These are phyloP conservation scores for Ophiosphaerella narmari DNA, from an alignment of 2,329 filamentous ascomycete species.

Conservation along the genomic window DNA sequence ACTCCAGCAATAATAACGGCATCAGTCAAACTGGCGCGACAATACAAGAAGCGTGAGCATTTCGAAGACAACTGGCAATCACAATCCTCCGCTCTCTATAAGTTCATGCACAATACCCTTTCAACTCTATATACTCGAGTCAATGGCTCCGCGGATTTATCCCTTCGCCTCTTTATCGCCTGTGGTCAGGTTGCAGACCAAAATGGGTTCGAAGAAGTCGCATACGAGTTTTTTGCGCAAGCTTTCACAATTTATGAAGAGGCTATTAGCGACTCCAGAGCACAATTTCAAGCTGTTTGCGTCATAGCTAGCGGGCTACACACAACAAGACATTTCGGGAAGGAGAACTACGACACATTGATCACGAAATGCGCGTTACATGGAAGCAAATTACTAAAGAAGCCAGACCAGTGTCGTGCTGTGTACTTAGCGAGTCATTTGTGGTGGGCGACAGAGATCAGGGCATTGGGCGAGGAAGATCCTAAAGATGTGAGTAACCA, in stretches of 20 bases:
- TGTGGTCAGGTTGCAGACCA: conserved; percentile 93
- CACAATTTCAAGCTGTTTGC: conserved; percentile 97
- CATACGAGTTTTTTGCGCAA: conserved; percentile 98
- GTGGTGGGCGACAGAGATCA: conserved; percentile 94
- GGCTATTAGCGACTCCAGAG: conserved; percentile 90
- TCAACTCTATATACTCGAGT: conserved; percentile 88
- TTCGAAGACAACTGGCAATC: conserved; percentile 75
- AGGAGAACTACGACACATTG: conserved; percentile 97
- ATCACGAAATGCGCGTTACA: conserved; percentile 98
- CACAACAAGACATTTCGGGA: conserved; percentile 85
- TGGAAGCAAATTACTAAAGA: conserved; percentile 94
- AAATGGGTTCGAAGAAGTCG: conserved; percentile 89
- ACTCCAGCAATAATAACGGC: conserved; percentile 90
- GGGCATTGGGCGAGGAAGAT: conserved; percentile 77
- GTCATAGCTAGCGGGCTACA: conserved; percentile 89
- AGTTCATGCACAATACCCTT: conserved; percentile 89
- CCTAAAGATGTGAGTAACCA: conserved; percentile 69
- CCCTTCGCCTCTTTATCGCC: conserved; percentile 85
- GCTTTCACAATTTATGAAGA: conserved; percentile 99
- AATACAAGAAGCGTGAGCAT: conserved; percentile 89
- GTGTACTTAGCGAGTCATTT: conserved; percentile 96
- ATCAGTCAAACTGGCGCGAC: conserved; percentile 84
- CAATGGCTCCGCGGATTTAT: conserved; percentile 82
- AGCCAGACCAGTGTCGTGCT: conserved; percentile 95
- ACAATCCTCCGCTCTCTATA: conserved; percentile 82